These are phyloP conservation scores for Quercus berberidifolia DNA, from an alignment of 306 rosid genomes.

Conservation along the genomic window DNA sequence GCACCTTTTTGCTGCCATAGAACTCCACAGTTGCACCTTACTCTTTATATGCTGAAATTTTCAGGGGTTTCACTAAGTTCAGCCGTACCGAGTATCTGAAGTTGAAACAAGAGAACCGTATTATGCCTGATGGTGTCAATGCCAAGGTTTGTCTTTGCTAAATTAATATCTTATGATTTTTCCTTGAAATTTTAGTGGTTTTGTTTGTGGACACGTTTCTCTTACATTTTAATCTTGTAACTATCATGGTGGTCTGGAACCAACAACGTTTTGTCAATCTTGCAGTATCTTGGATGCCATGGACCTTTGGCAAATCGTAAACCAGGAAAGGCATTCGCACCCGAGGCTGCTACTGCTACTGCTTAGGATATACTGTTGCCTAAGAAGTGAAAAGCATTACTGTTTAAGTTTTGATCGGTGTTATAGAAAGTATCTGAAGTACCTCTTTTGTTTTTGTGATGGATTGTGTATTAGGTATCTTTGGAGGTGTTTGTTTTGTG, in stretches of 20 bases:
- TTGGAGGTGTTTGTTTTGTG: neutral
- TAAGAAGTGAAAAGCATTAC: neutral
- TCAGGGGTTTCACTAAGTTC: slow-evolving; percentile 86
- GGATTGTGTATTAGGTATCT: neutral
- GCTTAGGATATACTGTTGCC: slow-evolving; percentile 17
- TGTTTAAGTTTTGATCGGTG: neutral
- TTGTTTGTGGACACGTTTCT: neutral
- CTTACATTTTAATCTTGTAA: neutral
- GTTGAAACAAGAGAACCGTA: slow-evolving; percentile 56
- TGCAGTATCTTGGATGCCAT: slow-evolving; percentile 82
- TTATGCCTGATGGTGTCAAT: slow-evolving; percentile 78
- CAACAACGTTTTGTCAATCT: neutral
- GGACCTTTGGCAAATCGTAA: slow-evolving; percentile 63
- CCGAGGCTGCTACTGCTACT: slow-evolving; percentile 27
- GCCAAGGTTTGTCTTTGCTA: slow-evolving; percentile 49
- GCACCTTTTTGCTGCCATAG: neutral
- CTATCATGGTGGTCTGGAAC: neutral
- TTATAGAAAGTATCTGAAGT: neutral
- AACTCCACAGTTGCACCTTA: neutral
- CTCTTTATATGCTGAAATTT: neutral
- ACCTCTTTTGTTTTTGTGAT: neutral
- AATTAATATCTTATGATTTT: neutral
- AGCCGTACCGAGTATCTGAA: slow-evolving; percentile 56
- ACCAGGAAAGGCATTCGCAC: slow-evolving; percentile 71
- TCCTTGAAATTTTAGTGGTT: neutral